Base-by-base conservation (phyloP, 495 filamentous ascomycete genomes). In the Neohortaea acidophila region DNA sequence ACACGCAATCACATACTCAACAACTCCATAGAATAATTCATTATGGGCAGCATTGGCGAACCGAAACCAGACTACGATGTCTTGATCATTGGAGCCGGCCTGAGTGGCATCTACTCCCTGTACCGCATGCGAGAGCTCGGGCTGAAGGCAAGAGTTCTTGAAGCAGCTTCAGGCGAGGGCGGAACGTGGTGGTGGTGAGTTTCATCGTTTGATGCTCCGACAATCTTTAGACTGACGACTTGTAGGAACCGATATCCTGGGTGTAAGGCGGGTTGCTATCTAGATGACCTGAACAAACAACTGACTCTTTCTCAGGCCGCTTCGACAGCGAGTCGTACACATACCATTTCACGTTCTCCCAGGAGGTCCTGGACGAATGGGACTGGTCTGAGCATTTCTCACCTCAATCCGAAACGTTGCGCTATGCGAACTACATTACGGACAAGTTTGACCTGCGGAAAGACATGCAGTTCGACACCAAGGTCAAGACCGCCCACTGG, bases 371-470 rank as follows among this genome's bases (percentile, higher is more conserved):
- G 10, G 9, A 29, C 14, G 25, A 40, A 14, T 45, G 30, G 14
- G 36, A 38, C 4, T 39, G 36, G 36, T 28, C 36, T 8, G 36
- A 39, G 24, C 36, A 39, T 25, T 39, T 39, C 15, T 18, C 36
- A 3, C 20, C 20, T 15, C 36, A 39, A 25, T 25, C 36, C 7
- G 36, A 39, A 18, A 39, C 24, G 4, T 15, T 34, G 8, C 36
- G 44, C 13, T 61, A 61, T 31, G 44, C 58, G 10, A 43, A 45
- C 11, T 51, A 47, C 29, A 49, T 61, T 13, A 47, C 43, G 33
- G 44, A 54, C 11, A 44, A 36, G 11, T 57, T 58, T 29, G 44
- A 45, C 21, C 39, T 56, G 2, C 32, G 43, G 28, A 46, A 47
- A 22, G 49, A 54, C 37, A 52, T 56, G 34, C 45, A 39, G 4